phyloP scores from a whole-genome alignment of 148 eudicot species.

The Amaranthus palmeri region DNA sequence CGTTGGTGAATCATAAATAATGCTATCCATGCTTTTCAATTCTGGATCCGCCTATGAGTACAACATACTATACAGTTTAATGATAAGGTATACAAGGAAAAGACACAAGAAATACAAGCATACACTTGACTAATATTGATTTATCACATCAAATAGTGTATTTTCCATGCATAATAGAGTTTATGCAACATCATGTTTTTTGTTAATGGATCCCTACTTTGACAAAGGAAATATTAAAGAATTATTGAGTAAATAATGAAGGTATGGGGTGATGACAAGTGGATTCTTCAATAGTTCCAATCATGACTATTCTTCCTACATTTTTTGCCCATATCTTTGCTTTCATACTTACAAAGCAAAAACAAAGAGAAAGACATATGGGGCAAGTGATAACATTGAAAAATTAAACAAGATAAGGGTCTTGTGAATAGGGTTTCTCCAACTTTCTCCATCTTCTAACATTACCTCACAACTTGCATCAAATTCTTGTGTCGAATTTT shows the following conservation, averaged over 20 bases:
- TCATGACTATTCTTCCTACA: constrained; percentile 2
- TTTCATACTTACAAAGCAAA: constrained; percentile 13
- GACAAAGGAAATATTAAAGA: neutral
- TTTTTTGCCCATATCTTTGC: neutral
- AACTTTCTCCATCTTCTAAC: constrained; percentile 30
- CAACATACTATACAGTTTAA: neutral
- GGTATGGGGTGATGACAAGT: constrained; percentile 31
- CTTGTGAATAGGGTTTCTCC: constrained; percentile 24
- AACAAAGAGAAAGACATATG: constrained; percentile 7
- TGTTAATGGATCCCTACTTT: neutral
- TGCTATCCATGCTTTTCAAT: neutral
- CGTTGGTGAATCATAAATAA: too few relatives aligned
- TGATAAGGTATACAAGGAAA: neutral
- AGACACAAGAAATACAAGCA: neutral
- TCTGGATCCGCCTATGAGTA: too few relatives aligned
- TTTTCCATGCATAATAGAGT: neutral
- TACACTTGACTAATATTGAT: neutral
- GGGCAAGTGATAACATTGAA: constrained; percentile 16
- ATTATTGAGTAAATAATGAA: neutral
- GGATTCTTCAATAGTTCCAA: neutral
- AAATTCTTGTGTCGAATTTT: neutral
- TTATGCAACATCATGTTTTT: too few relatives aligned
- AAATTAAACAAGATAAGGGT: constrained; percentile 22
- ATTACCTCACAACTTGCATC: constrained; percentile 24
- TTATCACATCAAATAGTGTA: neutral